Evolutionary conservation across 768 basidiomycete species (phyloP).

Genomic region (Leucocoprinus birnbaumii): DNA sequence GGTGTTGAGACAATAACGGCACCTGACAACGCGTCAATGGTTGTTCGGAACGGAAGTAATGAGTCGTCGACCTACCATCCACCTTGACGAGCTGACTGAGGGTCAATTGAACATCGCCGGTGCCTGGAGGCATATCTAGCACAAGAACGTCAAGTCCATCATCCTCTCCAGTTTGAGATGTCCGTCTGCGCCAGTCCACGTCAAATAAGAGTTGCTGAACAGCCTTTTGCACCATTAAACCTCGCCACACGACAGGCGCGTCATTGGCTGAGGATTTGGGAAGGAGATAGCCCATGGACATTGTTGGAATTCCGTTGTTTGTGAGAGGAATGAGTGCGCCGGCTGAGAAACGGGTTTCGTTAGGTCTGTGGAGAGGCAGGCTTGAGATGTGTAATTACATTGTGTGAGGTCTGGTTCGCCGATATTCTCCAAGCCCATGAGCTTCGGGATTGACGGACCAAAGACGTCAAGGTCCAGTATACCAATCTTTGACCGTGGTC

Average conservation of each 20-base stretch:
- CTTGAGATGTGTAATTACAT: constrained; percentile 33
- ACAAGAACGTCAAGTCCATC: constrained; percentile 79
- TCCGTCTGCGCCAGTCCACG: constrained; percentile 70
- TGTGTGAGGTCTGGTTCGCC: constrained; percentile 78
- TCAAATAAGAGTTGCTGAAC: constrained; percentile 96
- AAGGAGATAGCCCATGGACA: constrained; percentile 97
- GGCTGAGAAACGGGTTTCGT: constrained; percentile 32
- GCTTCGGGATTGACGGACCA: constrained; percentile 89
- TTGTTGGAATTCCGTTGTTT: constrained; percentile 88
- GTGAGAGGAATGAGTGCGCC: constrained; percentile 79
- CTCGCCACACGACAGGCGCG: constrained; percentile 88
- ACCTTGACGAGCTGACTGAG: constrained; percentile 84
- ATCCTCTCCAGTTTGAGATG: constrained; percentile 26
- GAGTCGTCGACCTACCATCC: constrained; percentile 54
- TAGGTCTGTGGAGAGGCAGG: not conserved
- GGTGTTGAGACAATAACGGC: constrained; percentile 94
- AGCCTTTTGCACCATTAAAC: constrained; percentile 97
- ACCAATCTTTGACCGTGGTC: constrained; percentile 63
- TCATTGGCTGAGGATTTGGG: constrained; percentile 44
- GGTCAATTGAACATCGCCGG: constrained; percentile 92
- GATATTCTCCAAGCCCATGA: constrained; percentile 82
- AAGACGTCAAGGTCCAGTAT: constrained; percentile 95
- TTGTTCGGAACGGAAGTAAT: not conserved
- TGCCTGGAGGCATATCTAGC: constrained; percentile 96
- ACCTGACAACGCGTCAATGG: constrained; percentile 46